Percentiles rank a stretch among this genome's conserved stretches.
Conservation (phyloP, 805 yeast genomes). For the Brettanomyces sp. region DNA sequence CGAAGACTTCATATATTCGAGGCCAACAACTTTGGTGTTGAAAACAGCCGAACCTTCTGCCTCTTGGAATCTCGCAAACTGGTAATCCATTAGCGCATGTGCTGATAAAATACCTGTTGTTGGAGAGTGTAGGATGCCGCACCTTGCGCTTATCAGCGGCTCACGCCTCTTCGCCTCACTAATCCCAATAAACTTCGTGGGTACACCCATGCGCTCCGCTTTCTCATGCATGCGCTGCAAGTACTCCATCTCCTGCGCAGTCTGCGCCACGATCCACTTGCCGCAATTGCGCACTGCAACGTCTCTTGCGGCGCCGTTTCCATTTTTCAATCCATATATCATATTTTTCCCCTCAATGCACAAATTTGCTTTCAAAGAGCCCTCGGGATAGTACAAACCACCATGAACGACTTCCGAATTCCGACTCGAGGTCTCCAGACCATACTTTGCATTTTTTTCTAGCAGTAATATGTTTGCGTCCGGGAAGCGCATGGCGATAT, state of each 20-base stretch:
- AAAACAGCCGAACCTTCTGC: constrained; percentile 57
- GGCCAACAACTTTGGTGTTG: constrained; percentile 45
- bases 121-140: constrained; percentile 63
- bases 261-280: constrained; percentile 83
- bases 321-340: constrained; percentile 38
- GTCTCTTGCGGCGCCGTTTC: constrained; percentile 24
- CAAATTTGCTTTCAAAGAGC: constrained; percentile 54
- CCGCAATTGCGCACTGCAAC: constrained; percentile 63
- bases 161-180: constrained; percentile 38
- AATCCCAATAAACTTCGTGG: constrained; percentile 46
- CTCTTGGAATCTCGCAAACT: constrained; percentile 43
- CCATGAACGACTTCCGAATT: constrained; percentile 93
- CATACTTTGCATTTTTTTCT: constrained; percentile 58
- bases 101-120: constrained; percentile 81
- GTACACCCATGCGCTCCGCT: constrained; percentile 44
- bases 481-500: constrained; percentile 35
- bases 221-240: constrained; percentile 43
- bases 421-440: constrained; percentile 79
- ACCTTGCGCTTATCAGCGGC: constrained; percentile 57
- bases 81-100: constrained; percentile 61
- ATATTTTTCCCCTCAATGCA: constrained; percentile 70
- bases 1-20: constrained; percentile 20
- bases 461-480: constrained; percentile 45
- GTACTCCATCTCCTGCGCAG: constrained; percentile 49
- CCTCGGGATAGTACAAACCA: constrained; percentile 71